Conservation (phyloP, 441 rosid genomes). For the Brassica hybrid region DNA sequence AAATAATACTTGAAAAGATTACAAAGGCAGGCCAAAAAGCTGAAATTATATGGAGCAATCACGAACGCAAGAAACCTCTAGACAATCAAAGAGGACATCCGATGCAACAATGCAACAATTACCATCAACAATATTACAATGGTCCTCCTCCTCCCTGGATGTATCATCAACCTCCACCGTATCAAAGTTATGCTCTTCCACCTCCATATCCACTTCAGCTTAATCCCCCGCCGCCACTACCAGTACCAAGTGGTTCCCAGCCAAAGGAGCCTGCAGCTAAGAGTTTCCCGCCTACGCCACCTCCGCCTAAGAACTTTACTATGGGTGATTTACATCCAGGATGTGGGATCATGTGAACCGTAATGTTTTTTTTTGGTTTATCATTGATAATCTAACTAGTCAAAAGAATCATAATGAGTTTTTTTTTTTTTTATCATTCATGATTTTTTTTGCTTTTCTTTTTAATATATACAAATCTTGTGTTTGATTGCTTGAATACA, state of each 20-base stretch:
- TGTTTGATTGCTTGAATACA: neutral
- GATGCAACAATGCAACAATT: conserved; percentile 9
- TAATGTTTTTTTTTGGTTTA: neutral
- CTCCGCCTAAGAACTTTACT: conserved; percentile 30
- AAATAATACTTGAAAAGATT: conserved; percentile 13
- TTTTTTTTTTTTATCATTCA: neutral
- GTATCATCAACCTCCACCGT: neutral
- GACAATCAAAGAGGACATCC: neutral
- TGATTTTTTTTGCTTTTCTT: neutral
- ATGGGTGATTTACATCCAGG: conserved; percentile 35
- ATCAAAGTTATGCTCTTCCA: conserved; percentile 21
- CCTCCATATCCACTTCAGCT: conserved; percentile 12
- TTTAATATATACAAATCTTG: neutral
- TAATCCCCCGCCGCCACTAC: conserved; percentile 2
- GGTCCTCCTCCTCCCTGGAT: neutral
- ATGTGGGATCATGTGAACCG: conserved; percentile 26
- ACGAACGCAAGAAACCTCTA: neutral
- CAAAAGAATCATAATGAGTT: conserved; percentile 3
- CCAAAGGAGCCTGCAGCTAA: conserved; percentile 10
- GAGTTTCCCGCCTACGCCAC: conserved; percentile 32
- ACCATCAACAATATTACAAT: neutral
- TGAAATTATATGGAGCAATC: conserved; percentile 15
- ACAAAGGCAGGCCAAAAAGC: conserved; percentile 19
- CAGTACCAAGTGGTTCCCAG: neutral
- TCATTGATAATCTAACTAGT: neutral